These are phyloP conservation scores for Jatropha multifida DNA, from an alignment of 441 rosid species.

Conservation along the genomic window DNA sequence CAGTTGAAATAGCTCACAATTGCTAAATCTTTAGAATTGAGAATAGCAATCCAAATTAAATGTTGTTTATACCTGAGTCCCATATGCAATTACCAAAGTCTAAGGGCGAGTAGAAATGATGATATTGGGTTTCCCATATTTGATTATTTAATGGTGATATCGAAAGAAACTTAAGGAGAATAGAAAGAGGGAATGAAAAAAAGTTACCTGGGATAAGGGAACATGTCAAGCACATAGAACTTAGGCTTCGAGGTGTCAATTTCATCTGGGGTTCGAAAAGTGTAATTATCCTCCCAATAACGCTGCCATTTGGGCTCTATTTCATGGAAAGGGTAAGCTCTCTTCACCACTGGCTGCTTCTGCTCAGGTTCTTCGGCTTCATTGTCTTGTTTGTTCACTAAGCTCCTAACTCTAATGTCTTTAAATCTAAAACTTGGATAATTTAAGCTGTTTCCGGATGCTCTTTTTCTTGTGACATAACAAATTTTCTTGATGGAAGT, in stretches of 20 bases:
- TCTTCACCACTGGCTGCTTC: conserved; percentile 37
- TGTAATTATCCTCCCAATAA: conserved; percentile 72
- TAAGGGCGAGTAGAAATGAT: neutral
- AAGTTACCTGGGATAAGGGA: conserved; percentile 94
- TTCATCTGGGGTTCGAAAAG: conserved; percentile 85
- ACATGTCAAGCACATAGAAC: conserved; percentile 98
- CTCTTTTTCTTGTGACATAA: conserved; percentile 13
- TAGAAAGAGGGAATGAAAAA: conserved; percentile 5
- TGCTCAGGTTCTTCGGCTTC: conserved; percentile 26
- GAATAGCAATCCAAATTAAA: conserved; percentile 3
- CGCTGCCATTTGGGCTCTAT: conserved; percentile 96
- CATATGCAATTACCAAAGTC: neutral
- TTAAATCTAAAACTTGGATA: conserved; percentile 22
- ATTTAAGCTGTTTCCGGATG: neutral
- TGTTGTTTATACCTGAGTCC: neutral
- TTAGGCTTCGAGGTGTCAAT: conserved; percentile 82
- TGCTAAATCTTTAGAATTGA: neutral
- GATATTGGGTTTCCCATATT: neutral
- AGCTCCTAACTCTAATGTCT: conserved; percentile 33
- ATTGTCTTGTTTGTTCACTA: conserved; percentile 20
- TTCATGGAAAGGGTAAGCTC: conserved; percentile 81
- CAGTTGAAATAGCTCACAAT: neutral
- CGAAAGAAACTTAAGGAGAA: neutral
- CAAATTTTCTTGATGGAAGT: conserved; percentile 20
- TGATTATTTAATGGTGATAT: neutral